Conservation (phyloP, 78 protist species). For the Dictyostelium discoideum region DNA sequence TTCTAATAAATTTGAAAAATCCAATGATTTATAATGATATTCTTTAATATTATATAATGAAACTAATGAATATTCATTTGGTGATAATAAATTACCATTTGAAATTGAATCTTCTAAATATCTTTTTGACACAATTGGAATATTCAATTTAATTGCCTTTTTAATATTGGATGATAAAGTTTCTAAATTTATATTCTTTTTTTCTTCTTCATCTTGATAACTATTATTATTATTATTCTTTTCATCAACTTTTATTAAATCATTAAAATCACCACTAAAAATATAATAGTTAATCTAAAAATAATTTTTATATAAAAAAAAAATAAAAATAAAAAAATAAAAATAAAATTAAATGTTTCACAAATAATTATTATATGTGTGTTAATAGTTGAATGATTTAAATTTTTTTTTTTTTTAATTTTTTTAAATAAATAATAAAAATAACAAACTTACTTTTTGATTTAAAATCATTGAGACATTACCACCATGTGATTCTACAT, state of each 20-base stretch:
- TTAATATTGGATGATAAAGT: slow-evolving; percentile 46
- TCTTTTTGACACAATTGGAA: slow-evolving; percentile 43
- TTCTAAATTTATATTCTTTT: slow-evolving; percentile 31
- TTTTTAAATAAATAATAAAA: neutral
- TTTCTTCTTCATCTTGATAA: neutral
- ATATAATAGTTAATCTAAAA: slow-evolving; percentile 36
- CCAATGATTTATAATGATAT: slow-evolving; percentile 50
- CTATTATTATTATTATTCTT: neutral
- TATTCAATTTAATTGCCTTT: slow-evolving; percentile 60
- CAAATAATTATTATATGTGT: no score
- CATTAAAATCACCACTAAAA: slow-evolving; percentile 51
- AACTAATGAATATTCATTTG: slow-evolving; percentile 34
- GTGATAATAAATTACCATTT: slow-evolving; percentile 16
- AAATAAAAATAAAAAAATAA: no score
- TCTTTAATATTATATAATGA: slow-evolving; percentile 74
- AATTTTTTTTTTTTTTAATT: neutral
- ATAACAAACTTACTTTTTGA: slow-evolving; percentile 30
- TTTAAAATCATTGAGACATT: slow-evolving; percentile 27
- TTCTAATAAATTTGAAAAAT: slow-evolving; percentile 29
- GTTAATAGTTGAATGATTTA: neutral
- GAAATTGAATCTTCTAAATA: slow-evolving; percentile 52
- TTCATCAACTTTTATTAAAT: slow-evolving; percentile 12
- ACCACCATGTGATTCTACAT: slow-evolving; percentile 41
- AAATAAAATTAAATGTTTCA: neutral
- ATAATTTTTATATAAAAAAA: no score